phyloP scores from a whole-genome alignment of 495 filamentous ascomycete species.

The Thermothielavioides terrestris region DNA sequence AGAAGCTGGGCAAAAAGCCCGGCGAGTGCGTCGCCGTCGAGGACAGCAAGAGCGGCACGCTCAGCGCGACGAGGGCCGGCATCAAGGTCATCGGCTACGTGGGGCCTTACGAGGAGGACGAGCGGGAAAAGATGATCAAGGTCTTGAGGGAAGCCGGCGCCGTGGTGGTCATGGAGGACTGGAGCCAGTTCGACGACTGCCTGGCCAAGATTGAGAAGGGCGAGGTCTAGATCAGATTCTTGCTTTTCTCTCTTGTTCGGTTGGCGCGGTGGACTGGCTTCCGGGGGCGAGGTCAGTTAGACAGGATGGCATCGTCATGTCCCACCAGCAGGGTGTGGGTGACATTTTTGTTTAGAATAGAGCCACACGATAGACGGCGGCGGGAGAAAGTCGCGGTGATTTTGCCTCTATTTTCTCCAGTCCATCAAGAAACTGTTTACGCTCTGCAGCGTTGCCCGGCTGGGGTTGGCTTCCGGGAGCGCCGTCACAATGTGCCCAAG shows the following conservation, averaged over 20 bases:
- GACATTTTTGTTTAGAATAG: background rate
- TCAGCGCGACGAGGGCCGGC: conserved; percentile 69
- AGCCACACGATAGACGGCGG: conserved; percentile 1
- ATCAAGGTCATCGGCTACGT: conserved; percentile 84
- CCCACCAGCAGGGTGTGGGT: too few species aligned
- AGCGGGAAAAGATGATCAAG: conserved; percentile 65
- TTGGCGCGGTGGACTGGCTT: background rate
- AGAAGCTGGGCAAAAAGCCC: conserved; percentile 64
- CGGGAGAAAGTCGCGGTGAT: background rate
- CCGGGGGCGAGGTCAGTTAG: background rate
- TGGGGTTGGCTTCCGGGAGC: conserved; percentile 68
- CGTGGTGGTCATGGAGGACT: conserved; percentile 72
- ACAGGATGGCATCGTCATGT: too few species aligned
- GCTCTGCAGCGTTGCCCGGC: conserved; percentile 70
- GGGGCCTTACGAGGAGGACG: conserved; percentile 65
- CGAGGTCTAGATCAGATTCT: conserved; percentile 10
- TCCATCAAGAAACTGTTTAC: conserved; percentile 84
- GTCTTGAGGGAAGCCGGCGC: conserved; percentile 60
- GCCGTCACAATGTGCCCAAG: conserved; percentile 71
- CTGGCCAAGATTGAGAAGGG: conserved; percentile 56
- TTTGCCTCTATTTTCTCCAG: conserved; percentile 24
- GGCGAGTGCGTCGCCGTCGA: conserved; percentile 77
- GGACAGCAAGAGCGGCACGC: conserved; percentile 81
- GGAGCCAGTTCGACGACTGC: conserved; percentile 68
- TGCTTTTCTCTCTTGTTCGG: background rate